Conservation (phyloP, 371 early-diverging fungal species). For the Phascolomyces articulosus region DNA sequence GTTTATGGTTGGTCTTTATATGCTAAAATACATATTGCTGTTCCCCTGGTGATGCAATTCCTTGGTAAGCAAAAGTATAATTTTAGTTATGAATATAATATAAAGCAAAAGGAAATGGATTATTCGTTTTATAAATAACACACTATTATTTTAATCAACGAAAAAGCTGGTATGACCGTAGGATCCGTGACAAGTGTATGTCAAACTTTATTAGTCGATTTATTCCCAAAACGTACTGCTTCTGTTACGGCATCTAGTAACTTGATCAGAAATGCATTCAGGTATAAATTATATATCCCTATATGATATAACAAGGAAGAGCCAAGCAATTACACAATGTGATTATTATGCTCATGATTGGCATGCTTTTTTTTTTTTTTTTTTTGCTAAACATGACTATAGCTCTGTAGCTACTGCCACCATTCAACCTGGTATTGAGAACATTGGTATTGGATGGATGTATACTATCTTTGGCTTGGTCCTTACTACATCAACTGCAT, state of each 20-base stretch:
- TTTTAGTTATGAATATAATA: no score
- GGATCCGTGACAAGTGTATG: background rate
- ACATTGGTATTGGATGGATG: slow-evolving; percentile 34
- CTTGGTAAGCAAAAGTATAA: slow-evolving; percentile 21
- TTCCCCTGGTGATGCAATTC: slow-evolving; percentile 31
- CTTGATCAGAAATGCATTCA: slow-evolving; percentile 34
- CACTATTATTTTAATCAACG: no score
- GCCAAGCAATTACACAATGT: no score
- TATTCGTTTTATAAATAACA: no score
- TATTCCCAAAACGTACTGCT: slow-evolving; percentile 13
- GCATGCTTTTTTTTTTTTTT: no score
- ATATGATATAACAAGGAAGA: no score
- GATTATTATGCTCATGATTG: no score
- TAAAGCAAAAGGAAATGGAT: no score
- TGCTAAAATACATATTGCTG: slow-evolving; percentile 14
- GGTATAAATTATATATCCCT: slow-evolving; percentile 15
- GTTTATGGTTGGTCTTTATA: slow-evolving; percentile 31
- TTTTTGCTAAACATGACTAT: no score
- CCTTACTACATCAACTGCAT: background rate
- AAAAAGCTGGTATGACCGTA: background rate
- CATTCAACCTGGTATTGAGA: slow-evolving; percentile 29
- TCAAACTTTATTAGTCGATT: background rate
- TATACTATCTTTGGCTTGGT: slow-evolving; percentile 30
- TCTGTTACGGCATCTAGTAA: slow-evolving; percentile 45
- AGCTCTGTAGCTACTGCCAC: slow-evolving; percentile 27